Percentiles rank a stretch among this genome's conserved stretches.
Evolutionary conservation across 1,284 basidiomycete species (phyloP).

Genomic region (Papiliotrema nemorosa): DNA sequence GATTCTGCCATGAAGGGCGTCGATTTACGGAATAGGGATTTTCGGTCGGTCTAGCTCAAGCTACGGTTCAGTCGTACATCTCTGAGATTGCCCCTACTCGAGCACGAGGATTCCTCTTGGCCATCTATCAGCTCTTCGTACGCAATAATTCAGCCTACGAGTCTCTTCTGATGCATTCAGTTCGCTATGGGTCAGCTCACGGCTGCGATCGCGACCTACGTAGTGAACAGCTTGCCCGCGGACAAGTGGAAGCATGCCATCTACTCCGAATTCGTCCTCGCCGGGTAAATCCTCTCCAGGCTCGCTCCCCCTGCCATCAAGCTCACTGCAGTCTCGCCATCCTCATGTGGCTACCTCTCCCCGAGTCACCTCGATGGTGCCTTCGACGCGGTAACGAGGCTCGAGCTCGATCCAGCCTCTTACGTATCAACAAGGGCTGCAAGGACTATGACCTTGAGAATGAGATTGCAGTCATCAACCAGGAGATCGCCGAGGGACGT

Average conservation of each 20-base stretch:
- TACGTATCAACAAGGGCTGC: neutral
- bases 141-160: neutral
- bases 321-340: slow-evolving; percentile 10
- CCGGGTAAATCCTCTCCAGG: slow-evolving; percentile 14
- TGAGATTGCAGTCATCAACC: slow-evolving; percentile 1
- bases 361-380: slow-evolving; percentile 15
- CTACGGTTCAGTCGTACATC: slow-evolving; percentile 13
- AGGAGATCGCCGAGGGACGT: slow-evolving; percentile 2
- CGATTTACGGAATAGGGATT: slow-evolving; percentile 3
- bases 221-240: slow-evolving; percentile 6
- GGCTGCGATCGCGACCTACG: slow-evolving; percentile 15
- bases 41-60: slow-evolving; percentile 16
- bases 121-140: slow-evolving; percentile 14
- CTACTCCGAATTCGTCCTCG: slow-evolving; percentile 13
- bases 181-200: slow-evolving; percentile 16
- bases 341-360: slow-evolving; percentile 14
- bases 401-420: slow-evolving; percentile 4
- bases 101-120: slow-evolving; percentile 22
- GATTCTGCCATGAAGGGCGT: too few species aligned
- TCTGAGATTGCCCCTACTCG: slow-evolving; percentile 27
- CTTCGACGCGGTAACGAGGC: slow-evolving; percentile 12
- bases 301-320: too few species aligned
- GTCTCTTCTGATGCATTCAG: neutral
- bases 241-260: slow-evolving; percentile 10
- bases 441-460: slow-evolving; percentile 5